phyloP scores from a whole-genome alignment of 768 basidiomycete genomes.

The Cantharellus anzutake region DNA sequence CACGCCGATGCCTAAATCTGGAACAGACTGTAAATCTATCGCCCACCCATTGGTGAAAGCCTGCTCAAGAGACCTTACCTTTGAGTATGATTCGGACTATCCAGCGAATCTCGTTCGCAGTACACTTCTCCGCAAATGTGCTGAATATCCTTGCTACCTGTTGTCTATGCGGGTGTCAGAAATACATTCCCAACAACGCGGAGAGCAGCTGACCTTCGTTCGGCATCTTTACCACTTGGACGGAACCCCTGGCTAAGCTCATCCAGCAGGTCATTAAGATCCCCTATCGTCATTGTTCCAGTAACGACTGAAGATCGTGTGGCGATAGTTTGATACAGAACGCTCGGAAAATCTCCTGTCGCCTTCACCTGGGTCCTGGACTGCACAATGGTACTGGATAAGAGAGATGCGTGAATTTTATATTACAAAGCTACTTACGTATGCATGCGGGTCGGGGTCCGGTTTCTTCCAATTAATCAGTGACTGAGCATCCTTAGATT shows the following conservation, averaged over 20 bases:
- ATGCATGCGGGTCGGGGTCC: constrained; percentile 28
- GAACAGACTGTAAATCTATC: constrained; percentile 8
- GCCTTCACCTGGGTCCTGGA: constrained; percentile 36
- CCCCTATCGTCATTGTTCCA: constrained; percentile 56
- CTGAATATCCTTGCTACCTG: constrained; percentile 56
- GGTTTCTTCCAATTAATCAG: constrained; percentile 85
- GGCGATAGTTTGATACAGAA: constrained; percentile 71
- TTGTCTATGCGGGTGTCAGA: constrained; percentile 27
- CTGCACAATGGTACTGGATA: not conserved
- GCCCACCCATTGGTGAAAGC: constrained; percentile 22
- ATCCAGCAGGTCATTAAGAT: constrained; percentile 66
- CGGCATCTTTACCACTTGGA: constrained; percentile 29
- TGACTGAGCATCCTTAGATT: constrained; percentile 63
- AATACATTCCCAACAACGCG: constrained; percentile 20
- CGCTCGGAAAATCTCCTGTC: constrained; percentile 76
- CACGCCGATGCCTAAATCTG: constrained; percentile 82
- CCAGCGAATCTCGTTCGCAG: constrained; percentile 71
- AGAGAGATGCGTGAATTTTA: constrained; percentile 51
- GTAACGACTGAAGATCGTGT: constrained; percentile 66
- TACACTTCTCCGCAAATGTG: constrained; percentile 38
- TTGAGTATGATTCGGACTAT: constrained; percentile 90
- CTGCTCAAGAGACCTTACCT: constrained; percentile 27
- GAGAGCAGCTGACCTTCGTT: not conserved
- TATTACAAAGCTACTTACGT: constrained; percentile 25
- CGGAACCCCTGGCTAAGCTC: constrained; percentile 35